Evolutionary conservation across 2,329 filamentous ascomycete species (phyloP).

Genomic region (Fusarium duplospermum): DNA sequence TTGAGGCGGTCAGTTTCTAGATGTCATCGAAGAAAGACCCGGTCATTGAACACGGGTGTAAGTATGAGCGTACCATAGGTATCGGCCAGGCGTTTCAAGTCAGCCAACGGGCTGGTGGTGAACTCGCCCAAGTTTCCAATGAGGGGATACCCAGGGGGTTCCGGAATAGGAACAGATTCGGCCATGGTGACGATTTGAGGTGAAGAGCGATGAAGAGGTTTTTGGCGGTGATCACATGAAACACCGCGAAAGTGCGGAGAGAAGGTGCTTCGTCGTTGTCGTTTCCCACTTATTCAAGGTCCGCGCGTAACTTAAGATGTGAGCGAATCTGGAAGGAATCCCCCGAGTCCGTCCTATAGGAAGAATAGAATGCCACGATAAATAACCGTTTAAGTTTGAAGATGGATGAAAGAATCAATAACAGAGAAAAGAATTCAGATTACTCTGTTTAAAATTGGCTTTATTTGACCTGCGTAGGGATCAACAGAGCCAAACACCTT

Average conservation of each 20-base stretch:
- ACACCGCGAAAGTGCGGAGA: not conserved
- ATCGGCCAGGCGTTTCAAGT: constrained; percentile 68
- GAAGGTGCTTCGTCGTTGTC: not conserved
- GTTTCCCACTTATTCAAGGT: not conserved
- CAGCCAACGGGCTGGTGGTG: constrained; percentile 66
- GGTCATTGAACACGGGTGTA: not conserved
- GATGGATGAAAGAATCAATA: not conserved
- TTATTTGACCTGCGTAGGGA: not conserved
- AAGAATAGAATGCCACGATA: not conserved
- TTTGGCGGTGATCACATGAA: not conserved
- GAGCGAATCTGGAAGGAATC: not conserved
- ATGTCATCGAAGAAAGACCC: too few species aligned
- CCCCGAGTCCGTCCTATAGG: not conserved
- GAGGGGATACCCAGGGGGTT: constrained; percentile 72
- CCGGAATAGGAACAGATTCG: constrained; percentile 65
- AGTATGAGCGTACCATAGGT: constrained; percentile 67
- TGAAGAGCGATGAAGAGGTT: not conserved
- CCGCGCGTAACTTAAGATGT: not conserved
- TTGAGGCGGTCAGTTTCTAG: constrained; percentile 1
- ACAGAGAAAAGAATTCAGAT: not conserved
- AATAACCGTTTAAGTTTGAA: not conserved
- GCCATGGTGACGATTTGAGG: constrained; percentile 43
- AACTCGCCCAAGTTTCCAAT: constrained; percentile 75
- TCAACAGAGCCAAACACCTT: not conserved
- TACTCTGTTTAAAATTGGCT: not conserved